Evolutionary conservation across 2,329 filamentous ascomycete genomes (phyloP).

Genomic region (Xylaria hypoxylon): DNA sequence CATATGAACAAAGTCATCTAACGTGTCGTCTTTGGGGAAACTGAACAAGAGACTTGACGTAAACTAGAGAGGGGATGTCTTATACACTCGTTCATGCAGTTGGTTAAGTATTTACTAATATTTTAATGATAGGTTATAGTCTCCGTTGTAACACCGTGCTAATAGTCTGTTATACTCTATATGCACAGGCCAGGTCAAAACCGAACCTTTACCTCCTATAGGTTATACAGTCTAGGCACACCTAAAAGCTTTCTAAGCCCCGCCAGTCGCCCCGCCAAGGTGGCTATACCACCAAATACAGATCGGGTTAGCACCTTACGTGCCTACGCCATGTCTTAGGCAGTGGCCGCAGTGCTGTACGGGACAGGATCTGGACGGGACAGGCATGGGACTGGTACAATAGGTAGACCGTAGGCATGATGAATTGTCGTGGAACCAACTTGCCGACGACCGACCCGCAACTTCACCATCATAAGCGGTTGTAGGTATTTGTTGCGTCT

Average conservation of each 20-base stretch:
- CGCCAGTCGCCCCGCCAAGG: neutral
- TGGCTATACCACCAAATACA: neutral
- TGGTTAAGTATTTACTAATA: too few relatives aligned
- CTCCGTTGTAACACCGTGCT: too few relatives aligned
- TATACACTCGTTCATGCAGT: neutral
- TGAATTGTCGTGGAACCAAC: constrained; percentile 1
- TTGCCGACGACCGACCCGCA: constrained; percentile 25
- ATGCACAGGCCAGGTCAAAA: constrained; percentile 23
- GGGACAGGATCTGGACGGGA: too few relatives aligned
- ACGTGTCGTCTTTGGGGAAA: neutral
- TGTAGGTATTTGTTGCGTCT: constrained; percentile 11
- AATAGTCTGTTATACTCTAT: constrained; percentile 4
- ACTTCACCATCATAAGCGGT: constrained; percentile 26
- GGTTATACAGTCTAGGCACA: neutral
- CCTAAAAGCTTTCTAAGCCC: neutral
- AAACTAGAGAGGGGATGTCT: neutral
- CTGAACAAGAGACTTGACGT: neutral
- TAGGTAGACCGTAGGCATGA: too few relatives aligned
- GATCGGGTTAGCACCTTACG: neutral
- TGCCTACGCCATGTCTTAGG: too few relatives aligned
- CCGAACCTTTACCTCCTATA: too few relatives aligned
- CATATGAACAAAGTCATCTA: neutral
- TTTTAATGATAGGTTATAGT: too few relatives aligned
- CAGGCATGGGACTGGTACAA: neutral
- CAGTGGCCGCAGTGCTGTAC: too few relatives aligned